Evolutionary conservation across 2,329 filamentous ascomycete species (phyloP), one percentile per base, ranked within the genome.

Genomic region (Hymenoscyphus scutula): DNA sequence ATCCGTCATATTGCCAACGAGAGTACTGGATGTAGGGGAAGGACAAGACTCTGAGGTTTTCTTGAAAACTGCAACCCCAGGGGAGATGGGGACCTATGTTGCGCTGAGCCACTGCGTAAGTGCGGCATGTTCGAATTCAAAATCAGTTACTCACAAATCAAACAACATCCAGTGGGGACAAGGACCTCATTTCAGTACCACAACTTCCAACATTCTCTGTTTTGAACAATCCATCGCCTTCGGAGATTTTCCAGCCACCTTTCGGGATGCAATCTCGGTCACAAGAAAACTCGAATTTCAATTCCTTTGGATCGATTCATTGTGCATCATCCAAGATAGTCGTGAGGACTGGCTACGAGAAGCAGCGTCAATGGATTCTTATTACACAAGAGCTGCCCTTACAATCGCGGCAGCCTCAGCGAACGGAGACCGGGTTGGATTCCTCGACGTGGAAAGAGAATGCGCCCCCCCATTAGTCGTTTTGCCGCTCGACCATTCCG

Each of bases 261-360:
- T 48, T 23, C 5, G 6, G 10, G 41, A 48, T 48, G 41, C 41
- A 5, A 10, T 48, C 5, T 23, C 5, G 5, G 41, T 23, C 23
- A 48, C 41, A 23, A 48, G 41, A 23, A 48, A 1, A 23, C n/a
- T 48, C 11, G 41, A 19, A 7, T 48, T 48, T 23, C n/a, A 23
- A 23, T 48, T 48, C 6, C 41, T 48, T 19, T 48, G 41, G n/a
- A 48, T 48, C n/a, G 41, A 48, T 48, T 48, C 41, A n/a, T 48
- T 48, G 41, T 48, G 41, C 10, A 48, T 48, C 41, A n/a, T 48
- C 10, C n/a, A 48, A 23, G 41, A 48, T 23, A 48, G 19, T 19
- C 17, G 8, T 3, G n/a, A 23, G 6, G 41, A 48, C n/a, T 48
- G 41, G 41, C 10, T 48, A 48, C n/a, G 7, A 10, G 41, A 48